Evolutionary conservation across 176 grass and related monocot species (phyloP).

Genomic region (Oryza glaberrima): DNA sequence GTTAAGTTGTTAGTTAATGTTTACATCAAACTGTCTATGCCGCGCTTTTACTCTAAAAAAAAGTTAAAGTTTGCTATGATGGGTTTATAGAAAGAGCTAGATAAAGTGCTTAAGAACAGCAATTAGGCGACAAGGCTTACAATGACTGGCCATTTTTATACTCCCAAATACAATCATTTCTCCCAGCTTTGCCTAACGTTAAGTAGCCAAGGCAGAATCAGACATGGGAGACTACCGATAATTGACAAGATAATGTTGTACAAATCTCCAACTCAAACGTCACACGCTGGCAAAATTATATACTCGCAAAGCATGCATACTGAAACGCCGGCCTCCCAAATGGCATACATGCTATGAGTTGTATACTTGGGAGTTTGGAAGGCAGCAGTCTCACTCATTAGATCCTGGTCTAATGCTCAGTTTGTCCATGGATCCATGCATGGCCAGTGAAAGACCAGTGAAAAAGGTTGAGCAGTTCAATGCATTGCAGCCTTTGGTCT

Average conservation of each 20-base stretch:
- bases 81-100: conserved; percentile 17
- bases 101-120: conserved; percentile 27
- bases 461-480: background rate
- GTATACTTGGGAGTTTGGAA: background rate
- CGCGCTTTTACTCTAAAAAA: background rate
- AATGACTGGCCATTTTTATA: conserved; percentile 25
- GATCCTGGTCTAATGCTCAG: conserved; percentile 39
- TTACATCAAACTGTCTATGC: conserved; percentile 1
- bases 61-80: conserved; percentile 12
- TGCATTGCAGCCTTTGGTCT: conserved; percentile 32
- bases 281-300: conserved; percentile 37
- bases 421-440: conserved; percentile 33
- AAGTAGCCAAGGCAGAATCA: background rate
- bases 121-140: conserved; percentile 8
- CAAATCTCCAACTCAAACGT: conserved; percentile 7
- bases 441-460: conserved; percentile 29
- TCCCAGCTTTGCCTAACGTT: conserved; percentile 21
- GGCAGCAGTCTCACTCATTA: conserved; percentile 20
- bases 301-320: conserved; percentile 10
- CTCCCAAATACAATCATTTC: conserved; percentile 26
- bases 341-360: conserved; percentile 23
- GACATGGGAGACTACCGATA: background rate
- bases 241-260: conserved; percentile 10
- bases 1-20: background rate
- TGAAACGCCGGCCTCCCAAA: background rate